Evolutionary conservation across 352 stramenopile genomes (phyloP), one percentile per base, ranked within the genome.

Genomic region (Phytophthora macrochlamydospora): DNA sequence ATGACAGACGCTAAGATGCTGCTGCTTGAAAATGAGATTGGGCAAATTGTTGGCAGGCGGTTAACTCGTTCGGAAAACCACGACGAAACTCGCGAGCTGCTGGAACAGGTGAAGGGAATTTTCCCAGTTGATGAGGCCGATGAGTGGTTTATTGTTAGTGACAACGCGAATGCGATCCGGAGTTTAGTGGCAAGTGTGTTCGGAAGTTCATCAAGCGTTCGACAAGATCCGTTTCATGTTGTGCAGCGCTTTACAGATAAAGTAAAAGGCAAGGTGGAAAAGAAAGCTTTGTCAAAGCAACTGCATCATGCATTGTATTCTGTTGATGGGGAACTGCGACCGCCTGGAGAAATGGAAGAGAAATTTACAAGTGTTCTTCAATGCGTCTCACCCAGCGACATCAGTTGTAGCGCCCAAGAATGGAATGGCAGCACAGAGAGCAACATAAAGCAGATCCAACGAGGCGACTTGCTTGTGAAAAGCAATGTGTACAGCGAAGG

Each of bases 221-320:
- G 1, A 1, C 49, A 65, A 46, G 57, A 54, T 11, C 38, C 38
- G n/a, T 65, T 65, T 58, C 57, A 65, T 11, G 48, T 65, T 5
- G 12, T 48, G 3, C 57, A 65, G 40, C 12, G 57, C 1, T 67
- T 67, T 29, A 44, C 51, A 44, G 59, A 61, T 24, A 60, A 66
- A 28, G 32, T 59, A 4, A 66, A 66, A 33, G 24, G 60, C 4
- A 66, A 57, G 18, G 8, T 5, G 1, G 14, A 3, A 1, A 33
- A 13, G 33, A 66, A 60, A n/a, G 6, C 7, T 0, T 30, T 60
- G 0, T 24, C 11, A 32, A 54, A 56, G 33, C 29, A 56, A 14
- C 4, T 66, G 2, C 40, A 44, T 12, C 14, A 43, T 7, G 32
- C 33, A 18, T 4, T 66, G 11, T 56, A 66, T 4, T n/a, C 9